Base-by-base conservation (phyloP, 345 rosid genomes). In the Excoecaria cochinchinensis region DNA sequence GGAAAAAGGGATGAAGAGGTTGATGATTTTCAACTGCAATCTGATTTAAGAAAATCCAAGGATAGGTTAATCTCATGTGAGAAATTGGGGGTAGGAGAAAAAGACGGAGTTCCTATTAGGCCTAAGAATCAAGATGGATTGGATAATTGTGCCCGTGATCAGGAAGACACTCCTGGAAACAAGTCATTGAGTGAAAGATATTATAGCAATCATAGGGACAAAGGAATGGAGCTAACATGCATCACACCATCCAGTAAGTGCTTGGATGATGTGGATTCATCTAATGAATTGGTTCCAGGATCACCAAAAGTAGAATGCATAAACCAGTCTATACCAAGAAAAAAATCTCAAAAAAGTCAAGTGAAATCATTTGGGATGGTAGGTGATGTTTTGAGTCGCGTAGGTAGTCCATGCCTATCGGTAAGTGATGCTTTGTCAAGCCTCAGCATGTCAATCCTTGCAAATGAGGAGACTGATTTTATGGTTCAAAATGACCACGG, bases 391-490 rank as follows among this genome's bases (percentile, higher is more conserved):
- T 82, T 79, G 61, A 92, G 91, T 79, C 79, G 70, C 9, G 78
- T 78, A 46, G 86, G 90, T 56, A 90, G 90, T 83, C 91, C 90
- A 6, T 75, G 80, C 78, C 80, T 83, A n/a, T 85, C 90, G 39
- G 74, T 67, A 39, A 83, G 80, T 74, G 90, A 84, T 76, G 82
- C 82, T 79, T 75, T 86, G 63, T 88, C 90, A 63, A 87, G 84
- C 78, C 78, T 39, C 52, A 78, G 87, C 70, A 55, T 67, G 48
- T 86, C 90, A 44, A 63, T 89, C 17, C 83, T 68, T 74, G 82
- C 76, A 0, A 86, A 86, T 75, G 97, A 89, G 74, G 93, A 84
- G 69, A 71, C 83, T 62, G 87, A 88, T 55, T 62, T 73, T 39
- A 76, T 46, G 19, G 85, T 83, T 70, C 78, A 75, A 59, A 81